Conservation (phyloP, 1,284 basidiomycete species). For the Ceratobasidium sp. region DNA sequence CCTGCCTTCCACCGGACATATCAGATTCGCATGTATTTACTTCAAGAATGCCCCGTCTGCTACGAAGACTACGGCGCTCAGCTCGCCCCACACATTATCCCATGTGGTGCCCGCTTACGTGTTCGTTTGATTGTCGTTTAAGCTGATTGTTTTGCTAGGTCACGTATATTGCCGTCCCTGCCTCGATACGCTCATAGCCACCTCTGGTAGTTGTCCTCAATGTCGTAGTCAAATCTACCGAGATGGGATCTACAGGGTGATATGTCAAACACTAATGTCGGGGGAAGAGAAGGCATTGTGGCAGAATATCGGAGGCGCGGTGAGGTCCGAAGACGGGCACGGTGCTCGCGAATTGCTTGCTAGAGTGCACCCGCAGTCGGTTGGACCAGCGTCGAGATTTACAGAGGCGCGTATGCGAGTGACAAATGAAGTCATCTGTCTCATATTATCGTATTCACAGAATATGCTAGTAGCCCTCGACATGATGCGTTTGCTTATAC, state of each 20-base stretch:
- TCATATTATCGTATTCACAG: not conserved
- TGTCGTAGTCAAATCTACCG: conserved; percentile 6
- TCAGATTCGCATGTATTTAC: conserved; percentile 6
- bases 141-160: not conserved
- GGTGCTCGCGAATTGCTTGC: conserved; percentile 10
- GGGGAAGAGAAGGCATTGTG: conserved; percentile 8
- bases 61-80: conserved; percentile 23
- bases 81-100: conserved; percentile 17
- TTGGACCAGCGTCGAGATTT: not conserved
- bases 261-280: not conserved
- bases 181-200: conserved; percentile 10
- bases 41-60: conserved; percentile 28
- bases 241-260: not conserved
- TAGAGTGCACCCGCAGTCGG: not conserved
- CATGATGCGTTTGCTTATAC: not conserved
- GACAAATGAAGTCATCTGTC: not conserved
- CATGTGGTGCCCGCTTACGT: conserved; percentile 5
- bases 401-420: not conserved
- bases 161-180: conserved; percentile 35
- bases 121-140: no score
- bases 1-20: no score
- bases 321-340: not conserved
- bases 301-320: conserved; percentile 13
- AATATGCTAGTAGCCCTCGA: conserved; percentile 8
- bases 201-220: conserved; percentile 18